Base-by-base conservation (phyloP, 2,329 filamentous ascomycete genomes). In the Aureobasidium sp. region DNA sequence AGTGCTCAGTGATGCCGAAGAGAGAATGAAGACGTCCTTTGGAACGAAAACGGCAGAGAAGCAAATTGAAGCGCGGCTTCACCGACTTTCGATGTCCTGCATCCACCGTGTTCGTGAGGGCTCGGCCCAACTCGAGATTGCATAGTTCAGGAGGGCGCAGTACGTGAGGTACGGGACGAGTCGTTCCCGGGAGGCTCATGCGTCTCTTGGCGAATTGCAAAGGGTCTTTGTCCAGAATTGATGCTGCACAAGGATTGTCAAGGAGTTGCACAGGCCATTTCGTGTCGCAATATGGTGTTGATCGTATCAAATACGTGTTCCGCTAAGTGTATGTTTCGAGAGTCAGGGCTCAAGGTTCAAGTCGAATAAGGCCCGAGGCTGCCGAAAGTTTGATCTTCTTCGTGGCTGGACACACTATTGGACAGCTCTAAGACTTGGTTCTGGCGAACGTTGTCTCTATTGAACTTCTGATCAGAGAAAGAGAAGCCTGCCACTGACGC, bases 1-100 rank as follows among this genome's bases (percentile, higher is more conserved):
- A 47, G 27, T 47, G 54, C 42, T 58, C 54, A 58, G n/a, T 47
- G 32, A 36, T 57, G 53, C 53, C n/a, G n/a, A 57, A 57, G 53
- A 5, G 30, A 21, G 42, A 9, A 57, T 27, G 30, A 21, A 7
- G 42, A 47, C 21, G 27, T 47, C 42, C 21, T 57, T 57, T 57
- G 9, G 41, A 21, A 34, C 5, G 21, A 21, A 21, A n/a, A 9
- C 3, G 25, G 45, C 8, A 25, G 16, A 27, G 37, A 14, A 29
- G n/a, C 14, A 11, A 10, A 30, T 29, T 36, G 21, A 47, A 48
- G 54, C 54, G 27, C 25, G 54, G 5, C 42, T 48, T 47, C 54
- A 58, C 54, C 54, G 54, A 58, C 54, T 58, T 58, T 58, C 54
- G 32, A 58, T 30, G 42, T 30, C 42, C 30, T 36, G 41, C 53